phyloP scores from a whole-genome alignment of 2,329 filamentous ascomycete genomes.

The Ceratocystis destructans region DNA sequence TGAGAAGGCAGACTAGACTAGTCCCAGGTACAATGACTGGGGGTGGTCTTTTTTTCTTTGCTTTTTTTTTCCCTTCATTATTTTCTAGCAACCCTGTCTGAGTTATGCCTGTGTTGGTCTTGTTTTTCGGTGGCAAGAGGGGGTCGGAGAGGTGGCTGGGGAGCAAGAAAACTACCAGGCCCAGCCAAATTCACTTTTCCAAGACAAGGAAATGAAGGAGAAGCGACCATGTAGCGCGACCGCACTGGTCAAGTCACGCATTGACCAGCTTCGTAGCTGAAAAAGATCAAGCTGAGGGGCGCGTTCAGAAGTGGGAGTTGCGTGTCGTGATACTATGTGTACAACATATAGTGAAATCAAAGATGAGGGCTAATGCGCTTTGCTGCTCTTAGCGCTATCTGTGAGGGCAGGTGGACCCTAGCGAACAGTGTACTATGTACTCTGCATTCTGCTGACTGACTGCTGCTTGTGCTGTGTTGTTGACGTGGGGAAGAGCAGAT shows the following conservation, averaged over 20 bases:
- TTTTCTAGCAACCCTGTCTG: not conserved
- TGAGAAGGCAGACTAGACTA: slow-evolving; percentile 9
- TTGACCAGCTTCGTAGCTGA: not conserved
- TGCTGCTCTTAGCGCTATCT: not conserved
- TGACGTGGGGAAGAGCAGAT: not conserved
- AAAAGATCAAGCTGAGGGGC: not conserved
- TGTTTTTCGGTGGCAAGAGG: not conserved
- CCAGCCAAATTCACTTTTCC: not conserved
- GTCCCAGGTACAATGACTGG: slow-evolving; percentile 12
- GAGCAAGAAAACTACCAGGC: not conserved
- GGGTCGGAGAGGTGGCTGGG: slow-evolving; percentile 15
- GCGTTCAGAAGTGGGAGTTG: not conserved
- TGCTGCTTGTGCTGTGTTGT: not conserved
- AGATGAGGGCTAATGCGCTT: not conserved
- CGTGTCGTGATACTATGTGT: not conserved
- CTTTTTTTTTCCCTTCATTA: not conserved
- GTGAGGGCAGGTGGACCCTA: not conserved
- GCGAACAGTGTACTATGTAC: not conserved
- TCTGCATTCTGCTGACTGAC: not conserved
- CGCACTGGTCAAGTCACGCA: not conserved
- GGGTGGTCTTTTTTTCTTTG: not conserved
- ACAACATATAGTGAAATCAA: not conserved
- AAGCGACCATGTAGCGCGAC: not conserved
- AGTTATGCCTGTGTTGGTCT: not conserved
- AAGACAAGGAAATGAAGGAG: not conserved